These are phyloP conservation scores for Neonectria coccinea DNA, from an alignment of 2,329 filamentous ascomycete species.

Conservation along the genomic window DNA sequence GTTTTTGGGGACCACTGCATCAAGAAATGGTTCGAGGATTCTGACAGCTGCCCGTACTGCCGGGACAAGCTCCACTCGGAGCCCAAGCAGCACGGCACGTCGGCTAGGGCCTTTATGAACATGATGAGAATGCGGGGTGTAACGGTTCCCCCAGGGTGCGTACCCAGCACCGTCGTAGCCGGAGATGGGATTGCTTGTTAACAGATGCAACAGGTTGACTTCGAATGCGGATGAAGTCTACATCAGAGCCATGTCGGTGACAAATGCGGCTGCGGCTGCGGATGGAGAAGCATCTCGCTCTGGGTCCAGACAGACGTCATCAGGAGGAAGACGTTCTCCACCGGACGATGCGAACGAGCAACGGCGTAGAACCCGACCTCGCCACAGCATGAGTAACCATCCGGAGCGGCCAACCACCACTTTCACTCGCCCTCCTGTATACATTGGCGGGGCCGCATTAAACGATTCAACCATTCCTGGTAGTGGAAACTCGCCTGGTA, in stretches of 20 bases:
- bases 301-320: conserved; percentile 27
- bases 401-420: conserved; percentile 18
- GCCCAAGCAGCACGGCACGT: conserved; percentile 38
- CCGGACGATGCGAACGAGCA: conserved; percentile 45
- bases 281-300: conserved; percentile 33
- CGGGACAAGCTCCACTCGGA: conserved; percentile 70
- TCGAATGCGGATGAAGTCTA: conserved; percentile 38
- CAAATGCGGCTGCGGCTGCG: conserved; percentile 13
- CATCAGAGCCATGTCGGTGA: conserved; percentile 21
- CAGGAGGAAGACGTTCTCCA: conserved; percentile 44
- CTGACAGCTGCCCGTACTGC: conserved; percentile 73
- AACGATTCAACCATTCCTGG: background rate
- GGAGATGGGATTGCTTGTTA: conserved; percentile 15
- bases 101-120: conserved; percentile 47
- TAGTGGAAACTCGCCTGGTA: background rate
- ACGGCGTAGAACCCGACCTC: conserved; percentile 47
- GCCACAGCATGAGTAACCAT: conserved; percentile 32
- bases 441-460: background rate
- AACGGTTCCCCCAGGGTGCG: conserved; percentile 40
- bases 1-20: conserved; percentile 74
- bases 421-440: background rate
- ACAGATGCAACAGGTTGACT: conserved; percentile 28
- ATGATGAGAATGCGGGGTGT: conserved; percentile 48
- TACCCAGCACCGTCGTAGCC: conserved; percentile 2
- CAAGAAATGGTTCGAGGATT: conserved; percentile 73